These are phyloP conservation scores for Floccularia luteovirens DNA, from an alignment of 768 basidiomycete species.

Conservation along the genomic window DNA sequence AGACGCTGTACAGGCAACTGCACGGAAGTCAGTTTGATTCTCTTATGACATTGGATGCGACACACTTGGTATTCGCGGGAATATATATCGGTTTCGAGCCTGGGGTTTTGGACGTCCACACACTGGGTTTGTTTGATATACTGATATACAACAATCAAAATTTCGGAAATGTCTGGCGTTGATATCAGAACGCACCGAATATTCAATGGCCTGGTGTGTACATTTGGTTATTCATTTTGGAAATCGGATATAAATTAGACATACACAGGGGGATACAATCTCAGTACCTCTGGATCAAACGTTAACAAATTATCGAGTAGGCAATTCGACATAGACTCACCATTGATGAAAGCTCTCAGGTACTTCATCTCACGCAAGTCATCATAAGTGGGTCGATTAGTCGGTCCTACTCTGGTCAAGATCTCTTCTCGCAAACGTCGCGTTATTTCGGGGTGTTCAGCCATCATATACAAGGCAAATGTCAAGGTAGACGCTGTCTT, in stretches of 20 bases:
- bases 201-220: constrained; percentile 8
- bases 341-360: constrained; percentile 16
- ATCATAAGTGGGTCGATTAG: constrained; percentile 27
- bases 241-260: constrained; percentile 3
- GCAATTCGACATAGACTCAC: constrained; percentile 5
- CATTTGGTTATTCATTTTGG: background rate
- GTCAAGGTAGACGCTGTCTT: constrained; percentile 34
- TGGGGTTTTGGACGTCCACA: constrained; percentile 13
- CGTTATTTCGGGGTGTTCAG: constrained; percentile 27
- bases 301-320: background rate
- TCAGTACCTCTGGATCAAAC: constrained; percentile 26
- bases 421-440: constrained; percentile 28
- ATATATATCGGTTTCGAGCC: constrained; percentile 7
- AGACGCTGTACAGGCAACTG: constrained; percentile 23
- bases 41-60: too few relatives aligned
- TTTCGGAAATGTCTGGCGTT: too few relatives aligned
- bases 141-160: constrained; percentile 8
- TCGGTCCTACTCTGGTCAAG: constrained; percentile 22
- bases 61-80: constrained; percentile 5
- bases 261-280: constrained; percentile 28
- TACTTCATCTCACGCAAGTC: constrained; percentile 33
- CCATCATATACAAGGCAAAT: constrained; percentile 31
- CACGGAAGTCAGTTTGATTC: background rate
- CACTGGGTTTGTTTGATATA: background rate
- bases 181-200: constrained; percentile 1